phyloP scores from a whole-genome alignment of 352 stramenopile genomes.

The Pythium coloratum region DNA sequence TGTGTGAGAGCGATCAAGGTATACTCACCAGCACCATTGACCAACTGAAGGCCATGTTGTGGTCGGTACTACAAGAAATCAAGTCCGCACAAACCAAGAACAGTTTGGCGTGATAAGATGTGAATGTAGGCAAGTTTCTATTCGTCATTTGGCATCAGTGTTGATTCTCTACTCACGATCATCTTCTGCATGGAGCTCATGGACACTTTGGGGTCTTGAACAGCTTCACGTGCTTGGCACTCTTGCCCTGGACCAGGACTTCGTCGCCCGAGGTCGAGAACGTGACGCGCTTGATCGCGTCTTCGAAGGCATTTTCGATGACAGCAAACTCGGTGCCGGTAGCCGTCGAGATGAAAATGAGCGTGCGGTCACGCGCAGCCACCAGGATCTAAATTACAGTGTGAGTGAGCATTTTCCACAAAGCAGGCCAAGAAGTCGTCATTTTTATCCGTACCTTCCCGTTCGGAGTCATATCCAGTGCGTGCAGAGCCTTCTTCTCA shows the following conservation, averaged over 20 bases:
- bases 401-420: no score
- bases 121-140: neutral
- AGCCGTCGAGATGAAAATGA: slow-evolving; percentile 59
- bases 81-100: slow-evolving; percentile 18
- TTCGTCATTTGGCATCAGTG: neutral
- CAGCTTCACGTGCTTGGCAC: slow-evolving; percentile 66
- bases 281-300: slow-evolving; percentile 57
- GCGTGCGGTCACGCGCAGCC: slow-evolving; percentile 46
- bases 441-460: slow-evolving; percentile 45
- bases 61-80: slow-evolving; percentile 22
- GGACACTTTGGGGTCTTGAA: slow-evolving; percentile 55
- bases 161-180: no score
- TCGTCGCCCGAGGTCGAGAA: slow-evolving; percentile 63
- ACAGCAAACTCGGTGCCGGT: slow-evolving; percentile 48
- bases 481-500: slow-evolving; percentile 53
- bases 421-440: no score
- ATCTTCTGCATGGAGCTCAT: slow-evolving; percentile 1
- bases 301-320: slow-evolving; percentile 64
- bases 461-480: slow-evolving; percentile 62
- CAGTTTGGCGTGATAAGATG: neutral
- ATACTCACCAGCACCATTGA: slow-evolving; percentile 68
- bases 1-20: slow-evolving; percentile 59
- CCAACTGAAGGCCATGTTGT: slow-evolving; percentile 47
- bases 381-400: slow-evolving; percentile 45
- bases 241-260: slow-evolving; percentile 67